Conservation (phyloP, 306 rosid species). For the Rubus parviflorus region DNA sequence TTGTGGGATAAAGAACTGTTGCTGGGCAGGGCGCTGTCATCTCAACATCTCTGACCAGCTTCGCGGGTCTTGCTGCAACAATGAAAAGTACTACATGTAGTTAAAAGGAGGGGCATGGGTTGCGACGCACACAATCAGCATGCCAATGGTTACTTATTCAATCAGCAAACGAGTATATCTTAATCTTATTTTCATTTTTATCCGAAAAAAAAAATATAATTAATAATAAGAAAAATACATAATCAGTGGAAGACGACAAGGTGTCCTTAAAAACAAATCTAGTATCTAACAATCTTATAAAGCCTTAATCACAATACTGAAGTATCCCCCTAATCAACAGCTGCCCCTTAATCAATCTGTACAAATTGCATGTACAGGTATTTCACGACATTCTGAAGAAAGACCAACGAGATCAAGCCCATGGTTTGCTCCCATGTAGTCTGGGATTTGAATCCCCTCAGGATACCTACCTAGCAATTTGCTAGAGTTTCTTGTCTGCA, state of each 20-base stretch:
- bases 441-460: neutral
- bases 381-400: neutral
- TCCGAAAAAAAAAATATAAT: neutral
- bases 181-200: neutral
- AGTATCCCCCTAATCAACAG: neutral
- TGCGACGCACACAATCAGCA: neutral
- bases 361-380: neutral
- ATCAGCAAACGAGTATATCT: neutral
- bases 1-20: conserved; percentile 78
- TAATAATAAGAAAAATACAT: neutral
- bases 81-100: conserved; percentile 28
- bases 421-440: neutral
- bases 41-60: conserved; percentile 65
- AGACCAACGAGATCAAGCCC: neutral
- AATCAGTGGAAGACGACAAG: neutral
- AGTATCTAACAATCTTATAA: neutral
- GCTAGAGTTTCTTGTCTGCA: no score
- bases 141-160: neutral
- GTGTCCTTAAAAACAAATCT: neutral
- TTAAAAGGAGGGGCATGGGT: neutral
- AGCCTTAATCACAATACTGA: neutral
- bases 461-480: no score
- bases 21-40: conserved; percentile 83
- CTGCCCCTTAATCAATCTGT: neutral
- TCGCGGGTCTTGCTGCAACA: conserved; percentile 84